These are phyloP conservation scores for Cercospora sp. DNA, from an alignment of 2,329 filamentous ascomycete species.

Conservation along the genomic window DNA sequence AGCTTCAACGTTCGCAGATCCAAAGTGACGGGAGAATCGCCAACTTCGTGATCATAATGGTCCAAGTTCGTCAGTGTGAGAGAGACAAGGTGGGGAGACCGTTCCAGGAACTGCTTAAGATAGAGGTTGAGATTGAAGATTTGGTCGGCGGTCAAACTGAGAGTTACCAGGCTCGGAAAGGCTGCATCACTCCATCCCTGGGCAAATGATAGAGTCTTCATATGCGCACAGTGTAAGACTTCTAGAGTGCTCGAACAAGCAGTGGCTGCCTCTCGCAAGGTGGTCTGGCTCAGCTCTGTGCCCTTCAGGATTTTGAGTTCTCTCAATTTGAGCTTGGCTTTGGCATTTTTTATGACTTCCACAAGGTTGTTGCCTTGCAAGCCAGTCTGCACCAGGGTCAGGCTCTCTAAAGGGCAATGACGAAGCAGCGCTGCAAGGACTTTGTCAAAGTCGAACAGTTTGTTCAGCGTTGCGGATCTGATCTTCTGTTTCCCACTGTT, in stretches of 20 bases:
- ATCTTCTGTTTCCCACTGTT: slow-evolving; percentile 43
- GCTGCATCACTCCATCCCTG: neutral
- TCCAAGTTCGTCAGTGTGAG: slow-evolving; percentile 12
- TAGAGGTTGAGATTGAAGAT: neutral
- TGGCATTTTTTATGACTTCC: slow-evolving; percentile 21
- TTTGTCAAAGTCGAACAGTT: slow-evolving; percentile 44
- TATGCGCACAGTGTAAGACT: slow-evolving; percentile 6
- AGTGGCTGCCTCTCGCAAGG: slow-evolving; percentile 3
- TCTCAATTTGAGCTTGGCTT: slow-evolving; percentile 21
- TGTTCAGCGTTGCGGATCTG: slow-evolving; percentile 39
- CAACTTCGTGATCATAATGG: neutral
- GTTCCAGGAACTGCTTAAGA: slow-evolving; percentile 3
- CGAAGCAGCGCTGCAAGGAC: slow-evolving; percentile 42
- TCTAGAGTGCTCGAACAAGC: slow-evolving; percentile 13
- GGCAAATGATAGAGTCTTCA: slow-evolving; percentile 9
- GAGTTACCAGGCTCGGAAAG: slow-evolving; percentile 8
- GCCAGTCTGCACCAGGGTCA: slow-evolving; percentile 41
- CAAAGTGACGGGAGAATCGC: neutral
- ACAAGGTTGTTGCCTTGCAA: slow-evolving; percentile 27
- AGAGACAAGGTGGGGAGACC: slow-evolving; percentile 2
- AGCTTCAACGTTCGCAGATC: slow-evolving; percentile 17
- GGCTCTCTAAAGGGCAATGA: slow-evolving; percentile 38
- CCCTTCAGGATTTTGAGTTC: slow-evolving; percentile 23
- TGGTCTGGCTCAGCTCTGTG: slow-evolving; percentile 23
- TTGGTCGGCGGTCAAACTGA: slow-evolving; percentile 8